phyloP scores from a whole-genome alignment of 2,329 filamentous ascomycete genomes.

The Daldinia sp. region DNA sequence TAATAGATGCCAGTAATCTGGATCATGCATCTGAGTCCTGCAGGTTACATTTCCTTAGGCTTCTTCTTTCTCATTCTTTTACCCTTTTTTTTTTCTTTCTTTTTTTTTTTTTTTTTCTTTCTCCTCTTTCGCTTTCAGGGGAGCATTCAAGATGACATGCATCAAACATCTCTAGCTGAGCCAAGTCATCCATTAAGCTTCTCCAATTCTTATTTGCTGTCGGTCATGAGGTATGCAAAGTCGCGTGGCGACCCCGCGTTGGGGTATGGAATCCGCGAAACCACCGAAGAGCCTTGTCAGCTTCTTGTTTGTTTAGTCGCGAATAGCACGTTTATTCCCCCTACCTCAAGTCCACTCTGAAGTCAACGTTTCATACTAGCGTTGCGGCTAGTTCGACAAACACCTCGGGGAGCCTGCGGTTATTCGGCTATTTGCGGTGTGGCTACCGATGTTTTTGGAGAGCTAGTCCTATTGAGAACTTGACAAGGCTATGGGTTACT shows the following conservation, averaged over 20 bases:
- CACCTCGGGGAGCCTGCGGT: slow-evolving; percentile 6
- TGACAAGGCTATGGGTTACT: slow-evolving; percentile 2
- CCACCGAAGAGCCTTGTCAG: slow-evolving; percentile 24
- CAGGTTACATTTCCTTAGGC: background rate
- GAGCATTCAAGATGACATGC: slow-evolving; percentile 4
- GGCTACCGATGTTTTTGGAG: background rate
- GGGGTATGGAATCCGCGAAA: slow-evolving; percentile 31
- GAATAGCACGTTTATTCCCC: slow-evolving; percentile 15
- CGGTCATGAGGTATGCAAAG: slow-evolving; percentile 40
- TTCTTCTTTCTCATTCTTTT: slow-evolving; percentile 4
- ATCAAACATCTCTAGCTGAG: slow-evolving; percentile 8
- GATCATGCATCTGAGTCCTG: slow-evolving; percentile 25
- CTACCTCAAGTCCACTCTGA: slow-evolving; percentile 16
- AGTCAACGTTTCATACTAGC: slow-evolving; percentile 19
- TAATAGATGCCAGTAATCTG: slow-evolving; percentile 14
- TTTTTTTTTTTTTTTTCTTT: background rate
- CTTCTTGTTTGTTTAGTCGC: slow-evolving; percentile 13
- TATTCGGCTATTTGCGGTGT: slow-evolving; percentile 24
- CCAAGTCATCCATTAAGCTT: slow-evolving; percentile 15
- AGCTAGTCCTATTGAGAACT: background rate
- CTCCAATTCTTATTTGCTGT: slow-evolving; percentile 18
- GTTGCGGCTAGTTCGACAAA: slow-evolving; percentile 5
- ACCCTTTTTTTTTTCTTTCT: slow-evolving; percentile 9
- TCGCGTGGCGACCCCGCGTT: slow-evolving; percentile 43
- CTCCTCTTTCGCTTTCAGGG: background rate